Conservation (phyloP, 768 basidiomycete species). For the Suillus variegatus region DNA sequence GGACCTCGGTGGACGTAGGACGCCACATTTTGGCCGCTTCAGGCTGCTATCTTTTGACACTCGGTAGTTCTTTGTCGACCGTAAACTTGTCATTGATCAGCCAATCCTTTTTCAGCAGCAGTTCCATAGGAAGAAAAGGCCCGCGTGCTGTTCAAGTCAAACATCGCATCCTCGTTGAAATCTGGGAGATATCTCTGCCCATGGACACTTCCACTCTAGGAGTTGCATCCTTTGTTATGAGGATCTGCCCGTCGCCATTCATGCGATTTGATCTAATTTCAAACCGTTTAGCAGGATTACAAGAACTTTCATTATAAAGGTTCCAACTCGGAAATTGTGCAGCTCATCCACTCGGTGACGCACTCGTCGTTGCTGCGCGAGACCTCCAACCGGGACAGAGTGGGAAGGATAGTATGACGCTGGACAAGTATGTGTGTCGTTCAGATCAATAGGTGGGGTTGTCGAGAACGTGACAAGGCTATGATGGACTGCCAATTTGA, state of each 20-base stretch:
- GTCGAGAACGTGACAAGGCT: constrained; percentile 46
- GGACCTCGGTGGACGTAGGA: neutral
- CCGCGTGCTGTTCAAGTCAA: constrained; percentile 48
- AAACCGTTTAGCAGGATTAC: constrained; percentile 48
- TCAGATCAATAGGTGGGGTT: constrained; percentile 34
- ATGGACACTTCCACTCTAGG: constrained; percentile 61
- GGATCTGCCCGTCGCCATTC: constrained; percentile 26
- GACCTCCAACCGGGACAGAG: constrained; percentile 45
- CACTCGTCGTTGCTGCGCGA: constrained; percentile 62
- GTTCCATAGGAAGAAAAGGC: constrained; percentile 65
- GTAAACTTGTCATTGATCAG: constrained; percentile 30
- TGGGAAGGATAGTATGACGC: constrained; percentile 38
- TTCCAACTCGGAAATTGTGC: constrained; percentile 72
- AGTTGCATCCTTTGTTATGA: constrained; percentile 46
- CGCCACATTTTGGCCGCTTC: neutral
- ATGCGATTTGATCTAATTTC: neutral
- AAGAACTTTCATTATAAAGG: constrained; percentile 69
- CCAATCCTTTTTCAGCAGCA: constrained; percentile 67
- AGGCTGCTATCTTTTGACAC: neutral
- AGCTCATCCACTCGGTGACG: constrained; percentile 49
- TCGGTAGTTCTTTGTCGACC: neutral
- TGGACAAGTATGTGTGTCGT: constrained; percentile 70
- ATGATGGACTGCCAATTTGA: constrained; percentile 31
- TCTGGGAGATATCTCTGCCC: constrained; percentile 61
- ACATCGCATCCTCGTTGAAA: constrained; percentile 65